phyloP scores from a whole-genome alignment of 1,139 yeast genomes.

The Debaryomycetaceae sp. region DNA sequence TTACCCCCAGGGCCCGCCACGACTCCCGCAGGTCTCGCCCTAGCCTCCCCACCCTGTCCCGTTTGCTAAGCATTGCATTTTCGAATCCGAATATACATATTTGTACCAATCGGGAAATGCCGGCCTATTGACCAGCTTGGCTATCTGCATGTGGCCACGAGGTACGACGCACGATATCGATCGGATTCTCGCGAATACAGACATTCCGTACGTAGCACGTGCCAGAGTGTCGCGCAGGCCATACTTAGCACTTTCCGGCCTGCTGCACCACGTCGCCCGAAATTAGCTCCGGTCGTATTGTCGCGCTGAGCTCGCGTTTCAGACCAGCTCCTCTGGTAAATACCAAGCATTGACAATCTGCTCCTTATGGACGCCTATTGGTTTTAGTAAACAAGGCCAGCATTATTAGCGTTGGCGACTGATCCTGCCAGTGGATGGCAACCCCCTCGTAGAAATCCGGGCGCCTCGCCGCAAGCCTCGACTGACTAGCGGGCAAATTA shows the following conservation, averaged over 20 bases:
- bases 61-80: background rate
- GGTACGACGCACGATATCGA: background rate
- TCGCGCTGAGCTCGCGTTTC: background rate
- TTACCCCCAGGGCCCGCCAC: too few relatives aligned
- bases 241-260: background rate
- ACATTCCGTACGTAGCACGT: background rate
- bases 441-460: background rate
- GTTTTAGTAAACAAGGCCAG: background rate
- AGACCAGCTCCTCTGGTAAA: background rate
- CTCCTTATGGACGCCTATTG: background rate
- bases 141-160: background rate
- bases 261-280: background rate
- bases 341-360: background rate
- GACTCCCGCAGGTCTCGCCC: background rate
- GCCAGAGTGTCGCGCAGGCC: background rate
- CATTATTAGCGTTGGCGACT: background rate
- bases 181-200: background rate
- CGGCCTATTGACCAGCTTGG: background rate
- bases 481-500: background rate
- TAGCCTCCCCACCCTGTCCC: background rate
- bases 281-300: background rate
- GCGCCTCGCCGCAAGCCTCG: background rate
- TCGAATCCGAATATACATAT: background rate
- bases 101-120: background rate
- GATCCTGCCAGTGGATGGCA: background rate